Evolutionary conservation across 2,329 filamentous ascomycete species (phyloP), one percentile per base, ranked within the genome.

Genomic region (Cladophialophora bantiana): DNA sequence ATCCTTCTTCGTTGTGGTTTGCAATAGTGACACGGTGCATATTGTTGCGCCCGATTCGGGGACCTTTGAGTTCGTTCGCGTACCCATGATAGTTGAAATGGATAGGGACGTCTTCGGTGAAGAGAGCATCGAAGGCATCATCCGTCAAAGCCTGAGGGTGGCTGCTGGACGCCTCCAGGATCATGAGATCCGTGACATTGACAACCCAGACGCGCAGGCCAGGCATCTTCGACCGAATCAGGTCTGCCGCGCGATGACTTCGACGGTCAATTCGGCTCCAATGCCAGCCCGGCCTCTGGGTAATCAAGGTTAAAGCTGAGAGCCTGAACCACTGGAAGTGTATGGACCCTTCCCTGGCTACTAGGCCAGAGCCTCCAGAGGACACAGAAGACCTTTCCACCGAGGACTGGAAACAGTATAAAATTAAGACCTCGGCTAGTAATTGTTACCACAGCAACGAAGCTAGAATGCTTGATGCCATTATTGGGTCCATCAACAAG

Each of bases 31-130:
- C 82, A 2, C 86, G 81, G 4, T 85, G 79, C 15, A 85, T 71
- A 9, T 79, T 77, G 0, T 80, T 81, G 0, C 87, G 80, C 0
- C 86, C 86, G 72, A 90, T 90, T 2, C 90, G 75, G 32, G 90
- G 74, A 0, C 87, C 87, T 66, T 86, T 83, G 63, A 90, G 75
- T 73, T 90, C 88, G 0, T 82, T 81, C 4, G 82, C 76, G 71
- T 90, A 90, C 10, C 88, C 88, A 71, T 90, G 88, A 73, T 90
- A 90, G 75, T 90, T 90, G 78, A 90, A 88, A 73, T 86, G 83
- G 5, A 90, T 79, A 0, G 83, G 81, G 31, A 75, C 79, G 69
- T 89, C 83, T 0, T 76, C 64, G 0, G 87, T 89, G 73, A 90
- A 90, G 38, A 89, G 76, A 3, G 82, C 78, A 26, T 81, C 74